Conservation (phyloP, 2,329 filamentous ascomycete species). For the Verticillium zaregamsianum region DNA sequence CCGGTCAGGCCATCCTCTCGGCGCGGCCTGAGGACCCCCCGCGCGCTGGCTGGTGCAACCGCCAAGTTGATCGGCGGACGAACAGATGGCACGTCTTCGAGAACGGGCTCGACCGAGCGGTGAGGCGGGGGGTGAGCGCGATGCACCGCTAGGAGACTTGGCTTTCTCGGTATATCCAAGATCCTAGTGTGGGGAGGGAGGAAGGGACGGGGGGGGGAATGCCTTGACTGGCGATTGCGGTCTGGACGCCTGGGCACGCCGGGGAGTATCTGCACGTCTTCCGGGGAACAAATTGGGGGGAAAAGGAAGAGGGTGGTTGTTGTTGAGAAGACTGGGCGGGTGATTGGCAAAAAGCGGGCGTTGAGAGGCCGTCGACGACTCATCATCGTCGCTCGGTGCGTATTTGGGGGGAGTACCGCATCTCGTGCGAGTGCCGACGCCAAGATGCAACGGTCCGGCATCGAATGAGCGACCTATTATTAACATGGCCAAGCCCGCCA, state of each 20-base stretch:
- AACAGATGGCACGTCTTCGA: background rate
- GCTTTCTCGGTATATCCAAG: background rate
- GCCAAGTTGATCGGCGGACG: background rate
- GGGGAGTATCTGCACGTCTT: background rate
- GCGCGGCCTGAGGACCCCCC: background rate
- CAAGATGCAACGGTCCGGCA: no score
- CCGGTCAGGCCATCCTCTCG: background rate
- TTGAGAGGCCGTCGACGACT: background rate
- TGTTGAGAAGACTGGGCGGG: background rate
- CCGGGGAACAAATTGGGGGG: background rate
- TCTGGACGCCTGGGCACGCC: background rate
- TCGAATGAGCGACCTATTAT: background rate
- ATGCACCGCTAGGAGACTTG: background rate
- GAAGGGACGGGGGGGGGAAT: background rate
- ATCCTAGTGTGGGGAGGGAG: background rate
- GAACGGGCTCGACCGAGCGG: background rate
- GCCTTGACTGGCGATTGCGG: background rate
- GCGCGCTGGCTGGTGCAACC: background rate
- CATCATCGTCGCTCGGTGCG: no score
- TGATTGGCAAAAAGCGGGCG: no score
- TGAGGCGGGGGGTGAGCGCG: background rate
- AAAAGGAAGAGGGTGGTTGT: background rate
- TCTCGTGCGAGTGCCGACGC: no score
- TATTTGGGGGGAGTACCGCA: no score
- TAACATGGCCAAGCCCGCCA: background rate